These are phyloP conservation scores for Hura crepitans DNA, from an alignment of 441 rosid genomes.

Conservation along the genomic window DNA sequence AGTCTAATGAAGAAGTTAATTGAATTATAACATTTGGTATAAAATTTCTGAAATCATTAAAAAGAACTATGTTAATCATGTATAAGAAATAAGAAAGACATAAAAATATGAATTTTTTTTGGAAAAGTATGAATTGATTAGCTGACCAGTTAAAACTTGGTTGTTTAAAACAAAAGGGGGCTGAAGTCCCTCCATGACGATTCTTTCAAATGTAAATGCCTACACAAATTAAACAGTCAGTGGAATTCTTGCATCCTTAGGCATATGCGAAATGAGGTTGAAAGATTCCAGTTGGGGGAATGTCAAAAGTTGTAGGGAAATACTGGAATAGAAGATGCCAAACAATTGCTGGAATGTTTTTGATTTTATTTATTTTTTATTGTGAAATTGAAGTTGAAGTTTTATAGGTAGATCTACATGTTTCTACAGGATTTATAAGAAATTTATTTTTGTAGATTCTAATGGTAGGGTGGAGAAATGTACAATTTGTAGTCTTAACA, in stretches of 20 bases:
- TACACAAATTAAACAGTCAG: neutral
- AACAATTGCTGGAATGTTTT: neutral
- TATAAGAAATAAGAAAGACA: too few relatives aligned
- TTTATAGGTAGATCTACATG: neutral
- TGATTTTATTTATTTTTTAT: neutral
- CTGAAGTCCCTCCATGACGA: neutral
- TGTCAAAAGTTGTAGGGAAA: neutral
- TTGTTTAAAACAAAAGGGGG: neutral
- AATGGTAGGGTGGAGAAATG: neutral
- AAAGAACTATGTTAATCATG: neutral
- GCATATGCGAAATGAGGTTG: neutral
- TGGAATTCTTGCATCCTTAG: neutral
- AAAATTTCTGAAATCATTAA: neutral
- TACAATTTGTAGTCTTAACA: conserved; percentile 2
- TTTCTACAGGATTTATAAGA: neutral
- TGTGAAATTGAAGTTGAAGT: neutral
- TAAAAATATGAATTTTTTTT: too few relatives aligned
- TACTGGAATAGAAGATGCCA: neutral
- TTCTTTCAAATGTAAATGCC: too few relatives aligned
- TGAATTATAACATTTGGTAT: neutral
- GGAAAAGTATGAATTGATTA: neutral
- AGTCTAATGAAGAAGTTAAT: neutral
- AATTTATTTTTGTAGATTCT: neutral
- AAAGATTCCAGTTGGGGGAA: neutral
- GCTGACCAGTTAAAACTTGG: neutral